Evolutionary conservation across 2,329 filamentous ascomycete species (phyloP), one percentile per base, ranked within the genome.

Genomic region (Ophidiomyces ophidiicola): DNA sequence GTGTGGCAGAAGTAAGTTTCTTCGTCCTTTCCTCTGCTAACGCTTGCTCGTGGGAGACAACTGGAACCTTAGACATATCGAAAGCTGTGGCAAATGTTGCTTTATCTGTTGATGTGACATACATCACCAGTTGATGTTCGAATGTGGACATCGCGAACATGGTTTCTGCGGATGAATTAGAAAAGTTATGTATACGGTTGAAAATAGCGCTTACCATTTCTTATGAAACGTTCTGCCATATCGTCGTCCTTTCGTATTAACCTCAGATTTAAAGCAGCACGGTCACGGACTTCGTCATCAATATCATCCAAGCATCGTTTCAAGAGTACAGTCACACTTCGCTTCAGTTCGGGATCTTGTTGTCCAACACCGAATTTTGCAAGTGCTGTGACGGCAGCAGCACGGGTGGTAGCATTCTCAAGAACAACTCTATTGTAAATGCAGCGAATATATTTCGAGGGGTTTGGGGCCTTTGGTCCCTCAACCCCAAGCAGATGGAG

Each of bases 341-440:
- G 80, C 76, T 96, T 96, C 54, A 98, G 85, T 60, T 98, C 90
- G 1, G 83, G 79, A 55, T 96, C 90, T 64, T 92, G 87, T 62
- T 96, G 90, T 23, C 84, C 87, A 43, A 96, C 88, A 52, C 90
- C 90, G 56, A 98, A 98, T 63, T 96, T 98, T 53, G 88, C 85
- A 46, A 98, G 66, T 2, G 90, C 90, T 17, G 90, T 96, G 17
- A 96, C 92, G 37, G 90, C 90, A 6, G 90, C 87, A 34, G 90
- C 90, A 50, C 90, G 76, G 14, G 98, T 87, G 46, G 94, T 86
- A 28, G 90, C 86, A 57, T 98, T 98, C 64, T 98, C 90, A 37
- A 98, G 68, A 11, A 98, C 90, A 15, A 98, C 88, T 44, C 90
- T 78, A 68, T 98, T 98, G 70, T 98, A 98, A 57, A 98, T 98